These are phyloP conservation scores for Ceratobasidium sp. DNA, from an alignment of 1,284 basidiomycete genomes.

Conservation along the genomic window DNA sequence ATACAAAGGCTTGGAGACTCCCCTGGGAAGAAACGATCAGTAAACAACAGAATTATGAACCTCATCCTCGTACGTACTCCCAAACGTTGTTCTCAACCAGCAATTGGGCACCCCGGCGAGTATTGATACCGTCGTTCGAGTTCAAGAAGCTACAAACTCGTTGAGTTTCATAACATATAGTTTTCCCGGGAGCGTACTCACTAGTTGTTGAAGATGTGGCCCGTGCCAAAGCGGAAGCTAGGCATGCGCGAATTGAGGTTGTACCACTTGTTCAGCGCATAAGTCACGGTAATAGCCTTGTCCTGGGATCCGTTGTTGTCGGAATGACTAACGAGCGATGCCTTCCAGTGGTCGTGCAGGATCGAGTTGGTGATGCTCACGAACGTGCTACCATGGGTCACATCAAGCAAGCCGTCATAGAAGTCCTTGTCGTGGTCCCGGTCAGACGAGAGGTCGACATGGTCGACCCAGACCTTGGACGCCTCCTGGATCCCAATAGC, in stretches of 20 bases:
- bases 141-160: conserved; percentile 61
- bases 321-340: conserved; percentile 60
- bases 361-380: conserved; percentile 59
- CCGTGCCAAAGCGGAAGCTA: conserved; percentile 54
- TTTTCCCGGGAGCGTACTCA: not conserved
- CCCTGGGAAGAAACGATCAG: conserved; percentile 47
- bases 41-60: no score
- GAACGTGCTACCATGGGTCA: conserved; percentile 58
- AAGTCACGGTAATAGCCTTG: conserved; percentile 28
- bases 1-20: conserved; percentile 58
- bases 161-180: not conserved
- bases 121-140: conserved; percentile 64
- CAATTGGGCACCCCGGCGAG: conserved; percentile 57
- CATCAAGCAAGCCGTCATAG: conserved; percentile 45
- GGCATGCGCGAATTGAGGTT: conserved; percentile 53
- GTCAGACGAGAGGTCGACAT: conserved; percentile 58
- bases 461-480: conserved; percentile 62
- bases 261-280: conserved; percentile 44
- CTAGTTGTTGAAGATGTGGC: conserved; percentile 43
- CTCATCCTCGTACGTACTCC: conserved; percentile 35
- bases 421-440: conserved; percentile 59
- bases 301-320: conserved; percentile 57
- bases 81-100: conserved; percentile 62
- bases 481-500: conserved; percentile 60
- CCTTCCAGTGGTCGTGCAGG: conserved; percentile 61